phyloP scores from a whole-genome alignment of 345 rosid genomes.

The Eucalyptus shirleyi region DNA sequence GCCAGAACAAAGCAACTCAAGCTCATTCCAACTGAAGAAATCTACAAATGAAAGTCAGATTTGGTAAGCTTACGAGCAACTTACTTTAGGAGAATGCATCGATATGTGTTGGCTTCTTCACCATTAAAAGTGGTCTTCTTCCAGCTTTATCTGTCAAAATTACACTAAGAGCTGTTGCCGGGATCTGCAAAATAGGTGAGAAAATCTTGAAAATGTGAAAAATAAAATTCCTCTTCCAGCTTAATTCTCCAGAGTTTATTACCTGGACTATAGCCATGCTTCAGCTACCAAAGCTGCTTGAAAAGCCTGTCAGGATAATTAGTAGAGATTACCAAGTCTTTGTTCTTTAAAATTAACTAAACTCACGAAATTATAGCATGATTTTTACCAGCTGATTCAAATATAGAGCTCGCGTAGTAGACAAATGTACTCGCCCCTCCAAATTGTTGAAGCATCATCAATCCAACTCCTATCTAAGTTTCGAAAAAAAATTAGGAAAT shows the following conservation, averaged over 20 bases:
- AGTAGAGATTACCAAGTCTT: neutral
- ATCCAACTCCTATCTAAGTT: conserved; percentile 36
- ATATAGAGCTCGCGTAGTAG: conserved; percentile 31
- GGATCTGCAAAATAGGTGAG: neutral
- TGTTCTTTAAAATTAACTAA: neutral
- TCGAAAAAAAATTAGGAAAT: too few species aligned
- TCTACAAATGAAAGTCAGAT: neutral
- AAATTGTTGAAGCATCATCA: conserved; percentile 31
- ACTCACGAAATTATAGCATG: neutral
- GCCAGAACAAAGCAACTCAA: neutral
- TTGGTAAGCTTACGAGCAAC: neutral
- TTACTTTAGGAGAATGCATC: neutral
- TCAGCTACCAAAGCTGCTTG: neutral
- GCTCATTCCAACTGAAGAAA: neutral
- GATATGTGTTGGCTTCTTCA: neutral
- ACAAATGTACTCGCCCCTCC: conserved; percentile 24
- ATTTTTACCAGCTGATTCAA: conserved; percentile 32
- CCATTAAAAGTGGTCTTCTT: neutral
- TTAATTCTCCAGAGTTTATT: neutral
- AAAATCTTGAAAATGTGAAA: neutral
- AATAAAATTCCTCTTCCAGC: neutral
- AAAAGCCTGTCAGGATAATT: neutral
- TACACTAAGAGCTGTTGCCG: neutral
- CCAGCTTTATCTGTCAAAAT: conserved; percentile 11
- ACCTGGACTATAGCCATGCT: conserved; percentile 2